These are phyloP conservation scores for Coniosporium tulheliwenetii DNA, from an alignment of 2,329 filamentous ascomycete species.

Conservation along the genomic window DNA sequence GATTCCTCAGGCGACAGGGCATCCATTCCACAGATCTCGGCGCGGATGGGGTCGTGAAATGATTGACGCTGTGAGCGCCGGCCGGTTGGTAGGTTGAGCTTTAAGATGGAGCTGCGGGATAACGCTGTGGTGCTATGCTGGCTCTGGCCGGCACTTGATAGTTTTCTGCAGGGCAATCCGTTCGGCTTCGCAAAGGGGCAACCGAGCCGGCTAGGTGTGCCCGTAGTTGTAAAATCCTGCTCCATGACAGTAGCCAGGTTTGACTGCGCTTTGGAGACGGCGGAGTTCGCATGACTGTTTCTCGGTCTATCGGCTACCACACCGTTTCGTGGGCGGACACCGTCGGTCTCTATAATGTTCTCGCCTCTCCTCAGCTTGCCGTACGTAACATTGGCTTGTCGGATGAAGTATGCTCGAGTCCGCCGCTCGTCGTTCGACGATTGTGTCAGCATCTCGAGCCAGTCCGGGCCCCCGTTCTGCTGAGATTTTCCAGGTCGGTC, in stretches of 20 bases:
- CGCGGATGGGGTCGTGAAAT: constrained; percentile 25
- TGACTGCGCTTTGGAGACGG: constrained; percentile 16
- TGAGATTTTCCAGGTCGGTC: constrained; percentile 15
- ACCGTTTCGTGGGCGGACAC: constrained; percentile 24
- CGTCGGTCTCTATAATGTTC: constrained; percentile 8
- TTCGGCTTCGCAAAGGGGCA: constrained; percentile 59
- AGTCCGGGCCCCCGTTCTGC: constrained; percentile 11
- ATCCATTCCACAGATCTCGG: constrained; percentile 20
- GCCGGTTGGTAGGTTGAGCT: constrained; percentile 16
- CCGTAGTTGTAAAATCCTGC: constrained; percentile 79
- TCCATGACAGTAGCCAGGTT: constrained; percentile 41
- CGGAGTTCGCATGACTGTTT: constrained; percentile 3
- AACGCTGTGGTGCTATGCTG: constrained; percentile 15
- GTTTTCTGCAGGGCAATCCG: constrained; percentile 15
- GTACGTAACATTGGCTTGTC: constrained; percentile 17
- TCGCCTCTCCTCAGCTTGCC: constrained; percentile 11
- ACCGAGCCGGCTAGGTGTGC: constrained; percentile 60
- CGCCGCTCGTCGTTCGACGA: constrained; percentile 18
- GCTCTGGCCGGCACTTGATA: constrained; percentile 4
- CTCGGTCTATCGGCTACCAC: constrained; percentile 17
- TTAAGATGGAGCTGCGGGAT: constrained; percentile 23
- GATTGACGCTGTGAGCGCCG: constrained; percentile 23
- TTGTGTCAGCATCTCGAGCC: constrained; percentile 18
- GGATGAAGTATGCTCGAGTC: constrained; percentile 16
- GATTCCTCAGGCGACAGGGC: constrained; percentile 25